Conservation (phyloP, 1,139 yeast species). For the Blastobotrys malaysiensis region DNA sequence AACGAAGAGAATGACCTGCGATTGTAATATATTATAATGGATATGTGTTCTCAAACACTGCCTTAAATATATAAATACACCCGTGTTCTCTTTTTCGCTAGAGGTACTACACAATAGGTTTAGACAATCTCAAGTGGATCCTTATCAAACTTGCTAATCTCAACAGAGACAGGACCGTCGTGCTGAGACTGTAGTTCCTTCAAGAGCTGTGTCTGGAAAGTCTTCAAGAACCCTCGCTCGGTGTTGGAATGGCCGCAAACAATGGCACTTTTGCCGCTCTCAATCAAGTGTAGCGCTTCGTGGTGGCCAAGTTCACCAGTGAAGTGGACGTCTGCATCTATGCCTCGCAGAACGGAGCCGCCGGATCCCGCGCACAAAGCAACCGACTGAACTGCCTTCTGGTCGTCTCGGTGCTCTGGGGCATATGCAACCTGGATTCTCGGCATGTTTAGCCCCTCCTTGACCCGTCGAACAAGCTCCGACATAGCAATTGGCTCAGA, state of each 20-base stretch:
- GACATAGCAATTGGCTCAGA: conserved; percentile 40
- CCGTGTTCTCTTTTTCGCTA: too few species aligned
- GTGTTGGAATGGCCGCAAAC: conserved; percentile 88
- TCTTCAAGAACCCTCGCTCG: conserved; percentile 72
- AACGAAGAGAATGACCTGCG: neutral
- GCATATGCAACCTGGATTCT: conserved; percentile 63
- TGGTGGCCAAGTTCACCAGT: conserved; percentile 97
- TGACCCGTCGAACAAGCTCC: conserved; percentile 49
- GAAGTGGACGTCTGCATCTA: conserved; percentile 66
- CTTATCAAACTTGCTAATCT: conserved; percentile 46
- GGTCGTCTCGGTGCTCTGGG: conserved; percentile 29
- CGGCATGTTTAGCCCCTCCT: conserved; percentile 46
- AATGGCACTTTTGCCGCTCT: conserved; percentile 67
- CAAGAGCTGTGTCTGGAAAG: conserved; percentile 46
- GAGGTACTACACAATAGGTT: too few species aligned
- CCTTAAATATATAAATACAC: neutral
- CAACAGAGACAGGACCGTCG: conserved; percentile 38
- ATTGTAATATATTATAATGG: neutral
- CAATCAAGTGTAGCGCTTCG: conserved; percentile 68
- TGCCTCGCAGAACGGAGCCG: conserved; percentile 57
- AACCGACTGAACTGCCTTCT: conserved; percentile 34
- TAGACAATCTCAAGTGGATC: conserved; percentile 49
- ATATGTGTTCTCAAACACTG: too few species aligned
- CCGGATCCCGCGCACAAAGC: conserved; percentile 98
- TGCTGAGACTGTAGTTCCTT: conserved; percentile 36